These are phyloP conservation scores for Kodamaea leandrae DNA, from an alignment of 805 yeast species.

Conservation along the genomic window DNA sequence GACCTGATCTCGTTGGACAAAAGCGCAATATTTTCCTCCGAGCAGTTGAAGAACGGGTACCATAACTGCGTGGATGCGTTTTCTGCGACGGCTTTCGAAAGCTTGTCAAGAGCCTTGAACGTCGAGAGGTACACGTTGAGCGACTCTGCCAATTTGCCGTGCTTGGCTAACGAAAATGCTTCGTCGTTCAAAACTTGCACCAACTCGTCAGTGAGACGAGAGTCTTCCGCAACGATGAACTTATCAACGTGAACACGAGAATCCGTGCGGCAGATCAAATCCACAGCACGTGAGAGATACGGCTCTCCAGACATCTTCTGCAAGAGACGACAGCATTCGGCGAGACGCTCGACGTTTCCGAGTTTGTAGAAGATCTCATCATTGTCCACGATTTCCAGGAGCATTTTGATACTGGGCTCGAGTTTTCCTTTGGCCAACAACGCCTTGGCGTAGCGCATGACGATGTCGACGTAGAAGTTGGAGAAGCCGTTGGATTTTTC, in stretches of 20 bases:
- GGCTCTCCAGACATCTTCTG: conserved; percentile 25
- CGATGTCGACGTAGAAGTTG: conserved; percentile 43
- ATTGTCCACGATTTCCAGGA: conserved; percentile 30
- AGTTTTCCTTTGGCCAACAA: conserved; percentile 40
- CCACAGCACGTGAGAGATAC: conserved; percentile 30
- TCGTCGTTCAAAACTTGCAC: conserved; percentile 30
- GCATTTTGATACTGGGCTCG: conserved; percentile 26
- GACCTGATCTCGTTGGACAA: conserved; percentile 33
- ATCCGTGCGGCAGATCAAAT: conserved; percentile 29
- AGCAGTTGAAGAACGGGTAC: conserved; percentile 39
- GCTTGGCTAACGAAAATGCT: conserved; percentile 31
- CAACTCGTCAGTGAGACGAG: conserved; percentile 38
- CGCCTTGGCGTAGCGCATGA: conserved; percentile 39
- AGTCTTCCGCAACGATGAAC: conserved; percentile 25
- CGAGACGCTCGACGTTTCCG: conserved; percentile 41
- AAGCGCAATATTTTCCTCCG: conserved; percentile 25
- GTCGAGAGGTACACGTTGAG: conserved; percentile 39
- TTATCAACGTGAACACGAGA: conserved; percentile 22
- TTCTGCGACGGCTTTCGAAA: conserved; percentile 18
- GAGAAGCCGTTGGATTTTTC: conserved; percentile 32
- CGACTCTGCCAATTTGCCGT: conserved; percentile 20
- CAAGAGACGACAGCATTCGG: conserved; percentile 39
- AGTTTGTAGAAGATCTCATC: conserved; percentile 36
- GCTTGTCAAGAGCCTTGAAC: conserved; percentile 22
- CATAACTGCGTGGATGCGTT: conserved; percentile 23